Evolutionary conservation across 257 asterid genomes (phyloP).

Genomic region (Salvia splendens): DNA sequence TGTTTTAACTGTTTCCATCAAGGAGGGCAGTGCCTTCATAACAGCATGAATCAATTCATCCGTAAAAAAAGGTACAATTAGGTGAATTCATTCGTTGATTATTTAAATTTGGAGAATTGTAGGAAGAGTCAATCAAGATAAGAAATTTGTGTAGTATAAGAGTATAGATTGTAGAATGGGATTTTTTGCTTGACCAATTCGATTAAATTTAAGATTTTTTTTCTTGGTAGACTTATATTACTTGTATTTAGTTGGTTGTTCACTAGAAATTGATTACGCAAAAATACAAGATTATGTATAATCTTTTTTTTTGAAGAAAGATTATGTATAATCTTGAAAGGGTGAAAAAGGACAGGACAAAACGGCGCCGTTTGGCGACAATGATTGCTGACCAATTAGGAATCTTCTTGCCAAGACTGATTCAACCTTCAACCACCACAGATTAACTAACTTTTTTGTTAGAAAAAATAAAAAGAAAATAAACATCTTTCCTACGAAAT

Average conservation of each 20-base stretch:
- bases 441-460: neutral
- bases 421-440: slow-evolving; percentile 25
- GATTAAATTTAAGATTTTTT: no score
- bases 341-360: neutral
- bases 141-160: no score
- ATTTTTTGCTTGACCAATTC: no score
- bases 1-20: neutral
- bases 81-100: neutral
- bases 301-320: no score
- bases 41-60: neutral
- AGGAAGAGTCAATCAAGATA: no score
- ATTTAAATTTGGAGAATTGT: neutral
- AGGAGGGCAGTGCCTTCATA: neutral
- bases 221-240: no score
- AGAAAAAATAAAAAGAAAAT: neutral
- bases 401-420: slow-evolving; percentile 21
- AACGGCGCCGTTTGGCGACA: neutral
- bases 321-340: neutral
- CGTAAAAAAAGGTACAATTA: neutral
- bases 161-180: no score
- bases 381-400: slow-evolving; percentile 22
- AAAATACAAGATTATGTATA: neutral
- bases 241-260: no score
- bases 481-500: slow-evolving; percentile 19
- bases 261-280: neutral